Percentiles rank a stretch among this genome's conserved stretches.
Conservation (phyloP, 2,329 filamentous ascomycete genomes). For the Pleoardoris graminearum region DNA sequence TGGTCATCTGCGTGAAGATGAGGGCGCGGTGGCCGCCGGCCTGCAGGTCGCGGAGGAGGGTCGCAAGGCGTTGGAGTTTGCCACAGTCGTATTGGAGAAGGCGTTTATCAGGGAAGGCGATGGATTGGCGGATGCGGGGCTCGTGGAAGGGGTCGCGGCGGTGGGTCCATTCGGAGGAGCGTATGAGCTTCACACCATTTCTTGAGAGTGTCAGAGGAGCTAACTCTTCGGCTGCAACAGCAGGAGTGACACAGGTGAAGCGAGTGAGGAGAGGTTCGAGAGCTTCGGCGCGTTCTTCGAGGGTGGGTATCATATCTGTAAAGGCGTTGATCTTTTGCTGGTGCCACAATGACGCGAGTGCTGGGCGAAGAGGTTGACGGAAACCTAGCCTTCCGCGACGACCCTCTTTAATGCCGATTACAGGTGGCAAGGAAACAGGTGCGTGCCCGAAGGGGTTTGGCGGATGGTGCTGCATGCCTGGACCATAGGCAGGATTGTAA, state of each 20-base stretch:
- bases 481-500: slow-evolving; percentile 9
- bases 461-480: slow-evolving; percentile 18
- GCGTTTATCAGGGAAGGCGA: slow-evolving; percentile 94
- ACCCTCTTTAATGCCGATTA: slow-evolving; percentile 50
- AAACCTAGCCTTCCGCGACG: slow-evolving; percentile 37
- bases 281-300: slow-evolving; percentile 71
- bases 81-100: slow-evolving; percentile 98
- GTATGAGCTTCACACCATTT: slow-evolving; percentile 59
- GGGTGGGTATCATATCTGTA: slow-evolving; percentile 69
- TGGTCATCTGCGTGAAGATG: slow-evolving; percentile 99
- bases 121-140: slow-evolving; percentile 86
- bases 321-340: slow-evolving; percentile 69
- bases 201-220: slow-evolving; percentile 65
- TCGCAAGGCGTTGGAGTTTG: slow-evolving; percentile 88
- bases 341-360: slow-evolving; percentile 64
- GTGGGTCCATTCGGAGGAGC: slow-evolving; percentile 59
- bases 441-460: slow-evolving; percentile 25
- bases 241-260: slow-evolving; percentile 90
- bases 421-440: slow-evolving; percentile 22
- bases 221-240: slow-evolving; percentile 80
- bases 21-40: slow-evolving; percentile 88
- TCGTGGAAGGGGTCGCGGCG: slow-evolving; percentile 85
- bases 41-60: slow-evolving; percentile 82
- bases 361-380: slow-evolving; percentile 30
- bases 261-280: slow-evolving; percentile 79